Conservation (phyloP, 129 eudicot genomes). For the Ambrosia trifida region DNA sequence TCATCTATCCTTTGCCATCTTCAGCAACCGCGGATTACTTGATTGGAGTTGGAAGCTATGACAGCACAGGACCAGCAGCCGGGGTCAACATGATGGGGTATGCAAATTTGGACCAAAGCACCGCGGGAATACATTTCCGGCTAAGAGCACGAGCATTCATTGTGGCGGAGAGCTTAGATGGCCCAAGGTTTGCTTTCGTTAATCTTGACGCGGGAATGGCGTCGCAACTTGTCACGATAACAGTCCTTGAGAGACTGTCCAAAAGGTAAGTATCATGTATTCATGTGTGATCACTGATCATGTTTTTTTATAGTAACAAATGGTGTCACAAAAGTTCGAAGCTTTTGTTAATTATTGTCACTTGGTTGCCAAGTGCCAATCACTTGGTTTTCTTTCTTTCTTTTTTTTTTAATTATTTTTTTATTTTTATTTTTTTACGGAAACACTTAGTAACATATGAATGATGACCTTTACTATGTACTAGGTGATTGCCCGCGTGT, state of each 20-base stretch:
- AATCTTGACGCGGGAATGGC: constrained; percentile 81
- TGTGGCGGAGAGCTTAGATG: constrained; percentile 51
- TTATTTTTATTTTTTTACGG: too few species aligned
- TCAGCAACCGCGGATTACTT: constrained; percentile 43
- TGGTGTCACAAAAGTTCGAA: neutral
- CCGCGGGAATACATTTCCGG: constrained; percentile 64
- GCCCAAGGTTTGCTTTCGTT: constrained; percentile 55
- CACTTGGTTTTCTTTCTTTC: too few species aligned
- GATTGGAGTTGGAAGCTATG: constrained; percentile 74
- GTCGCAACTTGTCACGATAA: constrained; percentile 69
- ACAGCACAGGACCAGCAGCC: constrained; percentile 73
- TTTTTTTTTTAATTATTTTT: too few species aligned
- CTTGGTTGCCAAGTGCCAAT: too few species aligned
- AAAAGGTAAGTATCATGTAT: constrained; percentile 27
- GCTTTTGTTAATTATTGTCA: too few species aligned
- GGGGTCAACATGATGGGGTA: constrained; percentile 84
- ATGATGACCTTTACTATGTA: too few species aligned
- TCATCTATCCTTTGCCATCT: constrained; percentile 5
- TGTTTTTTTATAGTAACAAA: neutral
- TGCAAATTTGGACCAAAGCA: constrained; percentile 53
- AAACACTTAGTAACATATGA: neutral
- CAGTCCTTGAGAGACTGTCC: constrained; percentile 49
- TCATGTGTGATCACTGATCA: too few species aligned
- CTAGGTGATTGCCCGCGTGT: too few species aligned
- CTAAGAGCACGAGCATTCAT: constrained; percentile 65